Conservation (phyloP, 345 rosid species). For the Odontarrhena argentea region DNA sequence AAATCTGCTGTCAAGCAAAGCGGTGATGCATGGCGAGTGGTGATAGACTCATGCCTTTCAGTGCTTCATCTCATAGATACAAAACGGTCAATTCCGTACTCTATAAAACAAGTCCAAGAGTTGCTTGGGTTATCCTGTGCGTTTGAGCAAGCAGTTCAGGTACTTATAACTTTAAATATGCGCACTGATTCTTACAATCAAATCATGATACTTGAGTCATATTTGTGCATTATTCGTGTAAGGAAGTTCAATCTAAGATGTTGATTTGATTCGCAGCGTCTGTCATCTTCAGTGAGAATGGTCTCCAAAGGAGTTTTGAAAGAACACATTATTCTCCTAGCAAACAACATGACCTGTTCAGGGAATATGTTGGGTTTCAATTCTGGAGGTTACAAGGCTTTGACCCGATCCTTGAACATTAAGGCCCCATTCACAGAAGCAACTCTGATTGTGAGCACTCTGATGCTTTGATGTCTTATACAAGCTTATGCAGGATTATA, state of each 20-base stretch:
- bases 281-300: constrained; percentile 75
- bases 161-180: constrained; percentile 31
- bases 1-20: constrained; percentile 71
- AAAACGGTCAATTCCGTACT: constrained; percentile 81
- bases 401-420: constrained; percentile 69
- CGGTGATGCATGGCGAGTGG: constrained; percentile 97
- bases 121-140: constrained; percentile 88
- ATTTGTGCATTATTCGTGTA: constrained; percentile 1
- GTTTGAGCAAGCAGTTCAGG: constrained; percentile 94
- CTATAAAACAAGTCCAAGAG: constrained; percentile 85
- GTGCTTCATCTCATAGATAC: constrained; percentile 78
- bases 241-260: constrained; percentile 23
- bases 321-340: constrained; percentile 88
- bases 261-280: constrained; percentile 64
- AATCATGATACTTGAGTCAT: constrained; percentile 16
- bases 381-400: constrained; percentile 78
- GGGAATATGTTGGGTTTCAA: constrained; percentile 90
- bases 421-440: constrained; percentile 98
- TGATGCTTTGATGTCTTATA: constrained; percentile 18
- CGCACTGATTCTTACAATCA: constrained; percentile 11
- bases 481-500: background rate
- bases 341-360: constrained; percentile 83
- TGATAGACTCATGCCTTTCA: constrained; percentile 84
- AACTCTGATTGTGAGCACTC: constrained; percentile 70
- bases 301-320: constrained; percentile 84